Percentiles rank a stretch among this genome's conserved stretches.
These are phyloP conservation scores for Hygrophorus pudorinus DNA, from an alignment of 768 basidiomycete genomes.

Conservation along the genomic window DNA sequence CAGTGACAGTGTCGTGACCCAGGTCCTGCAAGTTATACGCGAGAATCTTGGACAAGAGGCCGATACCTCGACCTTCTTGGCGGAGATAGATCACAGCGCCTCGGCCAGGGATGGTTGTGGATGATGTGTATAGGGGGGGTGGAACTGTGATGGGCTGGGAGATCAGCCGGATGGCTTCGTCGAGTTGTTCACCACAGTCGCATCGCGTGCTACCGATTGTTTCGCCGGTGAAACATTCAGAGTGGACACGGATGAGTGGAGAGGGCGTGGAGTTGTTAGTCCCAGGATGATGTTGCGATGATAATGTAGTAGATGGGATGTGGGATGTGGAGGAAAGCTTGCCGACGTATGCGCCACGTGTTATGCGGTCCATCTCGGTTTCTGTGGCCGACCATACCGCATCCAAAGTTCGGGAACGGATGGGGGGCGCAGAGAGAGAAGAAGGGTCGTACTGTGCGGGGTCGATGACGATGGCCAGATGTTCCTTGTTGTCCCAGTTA, in stretches of 20 bases:
- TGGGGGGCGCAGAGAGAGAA: slow-evolving; percentile 38
- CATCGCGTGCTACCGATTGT: slow-evolving; percentile 97
- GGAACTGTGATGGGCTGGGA: slow-evolving; percentile 54
- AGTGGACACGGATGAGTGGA: slow-evolving; percentile 91
- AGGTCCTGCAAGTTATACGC: slow-evolving; percentile 98
- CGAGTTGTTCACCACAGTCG: slow-evolving; percentile 97
- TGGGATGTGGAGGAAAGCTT: slow-evolving; percentile 52
- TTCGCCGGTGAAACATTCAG: slow-evolving; percentile 98
- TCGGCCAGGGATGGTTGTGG: slow-evolving; percentile 61
- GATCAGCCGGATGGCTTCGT: slow-evolving; percentile 91
- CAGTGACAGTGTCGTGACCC: slow-evolving; percentile 97
- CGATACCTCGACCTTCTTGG: slow-evolving; percentile 97
- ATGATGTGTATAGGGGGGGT: slow-evolving; percentile 19
- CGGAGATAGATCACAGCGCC: slow-evolving; percentile 93
- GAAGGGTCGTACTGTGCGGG: slow-evolving; percentile 59
- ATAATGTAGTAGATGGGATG: slow-evolving; percentile 31
- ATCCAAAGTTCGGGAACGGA: slow-evolving; percentile 77
- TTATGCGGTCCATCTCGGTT: slow-evolving; percentile 89
- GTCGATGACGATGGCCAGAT: slow-evolving; percentile 92
- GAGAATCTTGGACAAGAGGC: slow-evolving; percentile 87
- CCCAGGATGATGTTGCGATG: slow-evolving; percentile 8
- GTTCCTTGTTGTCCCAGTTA: slow-evolving; percentile 85
- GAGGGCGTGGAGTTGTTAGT: slow-evolving; percentile 37
- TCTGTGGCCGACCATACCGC: slow-evolving; percentile 76
- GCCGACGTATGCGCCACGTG: slow-evolving; percentile 89